phyloP scores from a whole-genome alignment of 2,329 filamentous ascomycete genomes.

The Penicillium sclerotigenum region DNA sequence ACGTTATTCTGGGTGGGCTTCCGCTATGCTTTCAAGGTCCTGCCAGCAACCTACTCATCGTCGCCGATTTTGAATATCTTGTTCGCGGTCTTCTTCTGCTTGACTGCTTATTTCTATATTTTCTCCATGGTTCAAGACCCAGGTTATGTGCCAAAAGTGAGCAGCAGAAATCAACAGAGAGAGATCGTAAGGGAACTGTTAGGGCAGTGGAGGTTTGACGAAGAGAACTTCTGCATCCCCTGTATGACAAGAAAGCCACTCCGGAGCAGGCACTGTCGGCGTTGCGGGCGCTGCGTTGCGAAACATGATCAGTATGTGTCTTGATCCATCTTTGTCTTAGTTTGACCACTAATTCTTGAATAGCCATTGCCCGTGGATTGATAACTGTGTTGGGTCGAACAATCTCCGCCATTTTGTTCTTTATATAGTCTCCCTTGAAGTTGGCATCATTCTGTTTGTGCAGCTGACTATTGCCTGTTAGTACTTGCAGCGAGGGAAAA shows the following conservation, averaged over 20 bases:
- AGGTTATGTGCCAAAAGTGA: conserved; percentile 86
- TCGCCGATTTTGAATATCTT: conserved; percentile 74
- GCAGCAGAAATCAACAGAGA: conserved; percentile 85
- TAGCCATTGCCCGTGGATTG: conserved; percentile 95
- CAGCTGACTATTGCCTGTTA: conserved; percentile 70
- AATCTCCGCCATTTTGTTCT: conserved; percentile 95
- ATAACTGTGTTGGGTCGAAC: conserved; percentile 93
- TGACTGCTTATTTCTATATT: conserved; percentile 83
- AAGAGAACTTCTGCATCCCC: conserved; percentile 85
- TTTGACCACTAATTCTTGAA: conserved; percentile 6
- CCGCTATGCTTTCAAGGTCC: conserved; percentile 70
- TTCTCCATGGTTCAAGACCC: conserved; percentile 84
- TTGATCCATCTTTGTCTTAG: not conserved
- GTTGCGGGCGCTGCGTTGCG: conserved; percentile 87
- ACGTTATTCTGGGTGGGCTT: conserved; percentile 77
- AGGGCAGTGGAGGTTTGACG: conserved; percentile 82
- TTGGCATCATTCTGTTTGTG: conserved; percentile 71
- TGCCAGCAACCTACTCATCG: conserved; percentile 65
- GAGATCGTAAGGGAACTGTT: conserved; percentile 84
- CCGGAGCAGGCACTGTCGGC: conserved; percentile 91
- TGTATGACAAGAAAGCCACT: conserved; percentile 94
- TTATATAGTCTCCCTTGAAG: conserved; percentile 74
- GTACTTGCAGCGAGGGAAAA: conserved; percentile 28
- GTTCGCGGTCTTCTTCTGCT: conserved; percentile 62
- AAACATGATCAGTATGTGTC: conserved; percentile 88